Evolutionary conservation across 768 basidiomycete species (phyloP).

Genomic region (Boletus bicolor): DNA sequence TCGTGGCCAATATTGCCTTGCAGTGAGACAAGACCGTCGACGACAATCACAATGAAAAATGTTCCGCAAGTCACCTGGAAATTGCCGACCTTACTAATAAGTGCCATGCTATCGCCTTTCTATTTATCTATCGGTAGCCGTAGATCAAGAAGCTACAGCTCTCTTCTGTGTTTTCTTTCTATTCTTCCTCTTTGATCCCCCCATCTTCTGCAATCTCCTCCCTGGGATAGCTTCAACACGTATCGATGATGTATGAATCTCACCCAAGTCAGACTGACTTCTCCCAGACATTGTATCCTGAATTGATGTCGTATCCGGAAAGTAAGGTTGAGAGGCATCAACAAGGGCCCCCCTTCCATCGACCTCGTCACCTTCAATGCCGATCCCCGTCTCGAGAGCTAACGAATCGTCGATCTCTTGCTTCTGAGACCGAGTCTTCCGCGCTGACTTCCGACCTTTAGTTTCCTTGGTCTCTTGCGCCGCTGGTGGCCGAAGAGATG

Average conservation of each 20-base stretch:
- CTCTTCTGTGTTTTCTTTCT: background rate
- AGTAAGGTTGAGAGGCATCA: background rate
- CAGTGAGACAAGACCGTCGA: background rate
- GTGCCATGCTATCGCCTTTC: too few species aligned
- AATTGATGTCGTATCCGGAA: background rate
- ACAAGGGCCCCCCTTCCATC: background rate
- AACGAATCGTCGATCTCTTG: constrained; percentile 27
- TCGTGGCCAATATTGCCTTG: background rate
- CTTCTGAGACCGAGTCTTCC: constrained; percentile 29
- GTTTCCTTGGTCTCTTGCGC: constrained; percentile 40
- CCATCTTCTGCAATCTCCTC: background rate
- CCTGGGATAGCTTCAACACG: background rate
- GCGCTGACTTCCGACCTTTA: constrained; percentile 40
- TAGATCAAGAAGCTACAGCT: background rate
- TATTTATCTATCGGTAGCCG: too few species aligned
- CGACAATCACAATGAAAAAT: too few species aligned
- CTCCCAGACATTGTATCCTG: background rate
- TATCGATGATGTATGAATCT: background rate
- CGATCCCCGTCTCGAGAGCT: constrained; percentile 4
- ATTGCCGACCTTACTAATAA: constrained; percentile 8
- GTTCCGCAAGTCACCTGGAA: background rate
- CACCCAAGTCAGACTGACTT: background rate
- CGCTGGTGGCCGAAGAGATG: constrained; percentile 42
- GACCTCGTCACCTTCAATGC: background rate
- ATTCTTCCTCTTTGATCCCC: background rate